phyloP scores from a whole-genome alignment of 139 green algal genomes.

The Asterochloris erici region DNA sequence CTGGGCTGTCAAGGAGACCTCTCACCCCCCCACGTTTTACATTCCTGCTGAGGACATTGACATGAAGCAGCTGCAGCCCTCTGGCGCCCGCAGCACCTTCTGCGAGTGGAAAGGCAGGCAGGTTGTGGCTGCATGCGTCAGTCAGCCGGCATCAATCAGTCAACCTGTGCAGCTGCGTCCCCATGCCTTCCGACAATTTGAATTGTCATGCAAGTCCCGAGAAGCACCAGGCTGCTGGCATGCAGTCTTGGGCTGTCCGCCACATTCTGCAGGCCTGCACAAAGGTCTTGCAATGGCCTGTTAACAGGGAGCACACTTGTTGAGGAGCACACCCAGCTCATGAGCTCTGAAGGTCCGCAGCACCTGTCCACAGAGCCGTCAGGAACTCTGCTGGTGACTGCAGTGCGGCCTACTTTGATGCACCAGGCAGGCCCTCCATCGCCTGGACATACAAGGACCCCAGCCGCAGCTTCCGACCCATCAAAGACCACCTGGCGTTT shows the following conservation, averaged over 20 bases:
- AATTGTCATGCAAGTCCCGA: constrained; percentile 2
- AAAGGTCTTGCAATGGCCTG: neutral
- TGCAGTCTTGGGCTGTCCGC: too few relatives aligned
- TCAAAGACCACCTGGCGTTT: constrained; percentile 35
- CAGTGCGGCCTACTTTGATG: constrained; percentile 13
- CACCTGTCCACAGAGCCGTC: too few relatives aligned
- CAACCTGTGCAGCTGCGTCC: constrained; percentile 10
- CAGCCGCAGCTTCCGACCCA: constrained; percentile 33
- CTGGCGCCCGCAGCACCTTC: constrained; percentile 19
- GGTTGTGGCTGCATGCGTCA: too few relatives aligned
- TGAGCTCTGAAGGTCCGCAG: neutral
- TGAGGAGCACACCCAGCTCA: too few relatives aligned
- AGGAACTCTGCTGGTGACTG: too few relatives aligned
- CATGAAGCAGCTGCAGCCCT: constrained; percentile 11
- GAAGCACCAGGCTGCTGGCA: too few relatives aligned
- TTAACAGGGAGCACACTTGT: too few relatives aligned
- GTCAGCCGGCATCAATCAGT: neutral
- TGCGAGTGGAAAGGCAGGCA: constrained; percentile 53
- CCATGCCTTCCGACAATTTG: too few relatives aligned
- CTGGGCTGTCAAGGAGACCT: constrained; percentile 10
- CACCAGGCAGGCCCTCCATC: neutral
- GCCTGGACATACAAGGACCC: constrained; percentile 47
- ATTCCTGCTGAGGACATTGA: constrained; percentile 18
- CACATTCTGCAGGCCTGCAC: too few relatives aligned
- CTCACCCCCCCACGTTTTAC: constrained; percentile 29